phyloP scores from a whole-genome alignment of 192 early-diverging fungal genomes.

The Coemansia javaensis region DNA sequence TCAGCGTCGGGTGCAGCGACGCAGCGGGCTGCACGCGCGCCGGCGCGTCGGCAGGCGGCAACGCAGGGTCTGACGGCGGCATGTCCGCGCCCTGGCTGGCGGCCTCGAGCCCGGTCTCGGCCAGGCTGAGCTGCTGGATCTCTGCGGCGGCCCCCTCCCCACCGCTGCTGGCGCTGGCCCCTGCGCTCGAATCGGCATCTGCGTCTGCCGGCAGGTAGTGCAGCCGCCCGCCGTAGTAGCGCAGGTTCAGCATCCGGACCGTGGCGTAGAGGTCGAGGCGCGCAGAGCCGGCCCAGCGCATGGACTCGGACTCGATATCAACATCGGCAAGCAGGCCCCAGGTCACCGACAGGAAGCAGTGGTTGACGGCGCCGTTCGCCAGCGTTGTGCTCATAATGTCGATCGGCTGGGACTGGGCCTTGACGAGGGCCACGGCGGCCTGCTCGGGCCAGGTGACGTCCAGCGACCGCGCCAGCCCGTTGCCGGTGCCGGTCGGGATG shows the following conservation, averaged over 20 bases:
- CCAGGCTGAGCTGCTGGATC: not conserved
- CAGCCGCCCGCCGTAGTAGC: constrained; percentile 57
- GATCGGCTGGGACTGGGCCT: constrained; percentile 45
- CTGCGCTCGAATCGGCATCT: not conserved
- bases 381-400: constrained; percentile 56
- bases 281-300: constrained; percentile 50
- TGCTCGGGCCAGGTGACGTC: constrained; percentile 43
- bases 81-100: constrained; percentile 39
- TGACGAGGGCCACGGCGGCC: constrained; percentile 53
- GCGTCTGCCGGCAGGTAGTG: constrained; percentile 50
- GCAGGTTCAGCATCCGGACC: constrained; percentile 55
- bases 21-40: constrained; percentile 38
- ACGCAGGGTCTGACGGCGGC: too few species aligned
- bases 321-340: constrained; percentile 59
- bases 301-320: constrained; percentile 59
- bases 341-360: constrained; percentile 53
- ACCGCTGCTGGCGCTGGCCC: not conserved
- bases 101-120: constrained; percentile 25
- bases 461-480: constrained; percentile 47
- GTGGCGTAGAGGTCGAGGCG: constrained; percentile 45
- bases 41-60: constrained; percentile 3
- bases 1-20: constrained; percentile 40
- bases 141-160: not conserved
- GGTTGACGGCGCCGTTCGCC: constrained; percentile 36
- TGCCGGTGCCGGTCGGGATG: constrained; percentile 44